Percentiles rank a stretch among this genome's conserved stretches.
These are phyloP conservation scores for Ceratocystis eucalypticola DNA, from an alignment of 2,329 filamentous ascomycete genomes.

Conservation along the genomic window DNA sequence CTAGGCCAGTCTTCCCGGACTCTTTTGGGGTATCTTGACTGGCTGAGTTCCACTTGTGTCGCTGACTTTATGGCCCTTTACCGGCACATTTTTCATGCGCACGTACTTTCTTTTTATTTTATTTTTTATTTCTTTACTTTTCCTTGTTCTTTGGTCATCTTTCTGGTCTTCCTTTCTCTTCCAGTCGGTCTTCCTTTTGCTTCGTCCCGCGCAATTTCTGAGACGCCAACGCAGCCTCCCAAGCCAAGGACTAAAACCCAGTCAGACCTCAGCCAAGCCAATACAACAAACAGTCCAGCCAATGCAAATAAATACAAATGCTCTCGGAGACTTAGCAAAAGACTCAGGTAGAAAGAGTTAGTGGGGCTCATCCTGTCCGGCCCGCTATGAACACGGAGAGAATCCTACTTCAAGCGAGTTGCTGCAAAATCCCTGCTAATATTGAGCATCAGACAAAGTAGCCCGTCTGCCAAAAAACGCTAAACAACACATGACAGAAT, in stretches of 20 bases:
- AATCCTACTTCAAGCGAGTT: slow-evolving; percentile 1
- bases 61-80: neutral
- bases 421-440: slow-evolving; percentile 5
- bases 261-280: too few relatives aligned
- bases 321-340: too few relatives aligned
- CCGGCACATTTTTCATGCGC: neutral
- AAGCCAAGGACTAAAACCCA: too few relatives aligned
- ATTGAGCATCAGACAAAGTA: slow-evolving; percentile 4
- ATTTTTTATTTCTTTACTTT: neutral
- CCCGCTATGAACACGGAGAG: neutral
- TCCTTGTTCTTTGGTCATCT: neutral
- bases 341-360: too few relatives aligned
- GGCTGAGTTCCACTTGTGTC: neutral
- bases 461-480: neutral
- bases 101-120: neutral
- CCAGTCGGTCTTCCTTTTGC: too few relatives aligned
- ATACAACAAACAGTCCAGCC: too few relatives aligned
- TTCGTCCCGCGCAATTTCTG: too few relatives aligned
- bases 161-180: neutral
- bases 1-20: neutral
- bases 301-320: too few relatives aligned
- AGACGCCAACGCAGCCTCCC: too few relatives aligned
- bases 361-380: neutral
- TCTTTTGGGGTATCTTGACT: neutral
- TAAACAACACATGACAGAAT: neutral